Percentiles rank a stretch among this genome's conserved stretches.
These are phyloP conservation scores for Solanum sparsipilum DNA, from an alignment of 257 asterid species.

Conservation along the genomic window DNA sequence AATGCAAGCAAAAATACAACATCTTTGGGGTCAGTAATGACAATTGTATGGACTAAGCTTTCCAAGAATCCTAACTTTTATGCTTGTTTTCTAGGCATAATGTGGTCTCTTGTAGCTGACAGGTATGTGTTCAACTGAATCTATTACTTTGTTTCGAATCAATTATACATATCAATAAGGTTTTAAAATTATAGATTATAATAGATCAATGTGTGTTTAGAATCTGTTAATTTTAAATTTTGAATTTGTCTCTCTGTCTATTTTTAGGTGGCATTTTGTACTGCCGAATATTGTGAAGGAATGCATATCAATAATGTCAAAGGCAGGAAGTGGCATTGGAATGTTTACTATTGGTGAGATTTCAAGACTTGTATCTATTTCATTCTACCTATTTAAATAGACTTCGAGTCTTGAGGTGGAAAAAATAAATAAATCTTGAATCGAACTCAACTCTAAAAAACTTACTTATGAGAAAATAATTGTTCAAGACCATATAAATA, in stretches of 20 bases:
- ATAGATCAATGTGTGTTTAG: not conserved
- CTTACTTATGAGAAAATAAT: not conserved
- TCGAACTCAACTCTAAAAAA: not conserved
- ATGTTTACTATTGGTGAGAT: slow-evolving; percentile 69
- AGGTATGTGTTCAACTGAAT: slow-evolving; percentile 17
- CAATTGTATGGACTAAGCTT: slow-evolving; percentile 34
- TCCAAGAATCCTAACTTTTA: slow-evolving; percentile 51
- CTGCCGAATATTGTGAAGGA: slow-evolving; percentile 60
- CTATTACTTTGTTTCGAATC: not conserved
- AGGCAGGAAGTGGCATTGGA: slow-evolving; percentile 61
- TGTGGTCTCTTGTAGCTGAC: slow-evolving; percentile 54
- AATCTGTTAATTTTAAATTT: not conserved
- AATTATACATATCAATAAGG: not conserved
- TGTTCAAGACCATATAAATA: not conserved
- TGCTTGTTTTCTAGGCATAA: slow-evolving; percentile 52
- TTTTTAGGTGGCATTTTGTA: slow-evolving; percentile 48
- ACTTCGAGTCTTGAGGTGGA: not conserved
- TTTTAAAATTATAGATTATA: not conserved
- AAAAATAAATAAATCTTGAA: no score
- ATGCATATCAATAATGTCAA: slow-evolving; percentile 59
- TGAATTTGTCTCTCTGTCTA: not conserved
- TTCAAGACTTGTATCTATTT: no score
- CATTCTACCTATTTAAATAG: not conserved
- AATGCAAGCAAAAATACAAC: not conserved
- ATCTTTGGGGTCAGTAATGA: slow-evolving; percentile 21